A percentile compares a stretch with the other conserved stretches of the same genome.
These are phyloP conservation scores for Neurospora africana DNA, from an alignment of 495 filamentous ascomycete species.

Conservation along the genomic window DNA sequence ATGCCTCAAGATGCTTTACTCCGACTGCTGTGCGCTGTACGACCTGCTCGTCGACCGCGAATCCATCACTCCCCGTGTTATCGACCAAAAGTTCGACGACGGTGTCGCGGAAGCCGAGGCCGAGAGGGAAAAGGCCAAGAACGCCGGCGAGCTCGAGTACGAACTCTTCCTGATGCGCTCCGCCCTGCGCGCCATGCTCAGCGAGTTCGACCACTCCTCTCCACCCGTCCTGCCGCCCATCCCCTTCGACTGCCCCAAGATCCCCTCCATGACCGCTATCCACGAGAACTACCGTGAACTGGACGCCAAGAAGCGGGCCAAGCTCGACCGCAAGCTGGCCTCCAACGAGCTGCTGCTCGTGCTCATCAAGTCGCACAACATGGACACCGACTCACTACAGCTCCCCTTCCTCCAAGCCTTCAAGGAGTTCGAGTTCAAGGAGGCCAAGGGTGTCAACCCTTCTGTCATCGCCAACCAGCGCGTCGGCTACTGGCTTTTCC, in stretches of 20 bases:
- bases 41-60: slow-evolving; percentile 77
- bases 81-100: slow-evolving; percentile 39
- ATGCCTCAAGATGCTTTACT: slow-evolving; percentile 71
- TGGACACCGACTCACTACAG: slow-evolving; percentile 47
- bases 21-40: slow-evolving; percentile 77
- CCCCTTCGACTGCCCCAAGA: slow-evolving; percentile 77
- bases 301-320: slow-evolving; percentile 61
- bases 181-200: slow-evolving; percentile 60
- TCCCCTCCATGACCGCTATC: slow-evolving; percentile 57
- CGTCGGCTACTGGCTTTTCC: slow-evolving; percentile 85
- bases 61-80: slow-evolving; percentile 43
- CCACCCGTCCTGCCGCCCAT: slow-evolving; percentile 86
- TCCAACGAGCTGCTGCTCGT: slow-evolving; percentile 64
- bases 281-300: slow-evolving; percentile 50
- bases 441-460: slow-evolving; percentile 57
- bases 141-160: slow-evolving; percentile 8
- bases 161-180: slow-evolving; percentile 33
- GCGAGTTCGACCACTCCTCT: slow-evolving; percentile 77
- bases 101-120: slow-evolving; percentile 4
- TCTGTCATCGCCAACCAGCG: slow-evolving; percentile 69
- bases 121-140: slow-evolving; percentile 5
- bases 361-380: slow-evolving; percentile 65
- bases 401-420: slow-evolving; percentile 66
- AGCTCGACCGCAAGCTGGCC: slow-evolving; percentile 55
- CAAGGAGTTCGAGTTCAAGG: slow-evolving; percentile 70